Conservation (phyloP, 164 flowering plant genomes). For the Magnolia officinalis region DNA sequence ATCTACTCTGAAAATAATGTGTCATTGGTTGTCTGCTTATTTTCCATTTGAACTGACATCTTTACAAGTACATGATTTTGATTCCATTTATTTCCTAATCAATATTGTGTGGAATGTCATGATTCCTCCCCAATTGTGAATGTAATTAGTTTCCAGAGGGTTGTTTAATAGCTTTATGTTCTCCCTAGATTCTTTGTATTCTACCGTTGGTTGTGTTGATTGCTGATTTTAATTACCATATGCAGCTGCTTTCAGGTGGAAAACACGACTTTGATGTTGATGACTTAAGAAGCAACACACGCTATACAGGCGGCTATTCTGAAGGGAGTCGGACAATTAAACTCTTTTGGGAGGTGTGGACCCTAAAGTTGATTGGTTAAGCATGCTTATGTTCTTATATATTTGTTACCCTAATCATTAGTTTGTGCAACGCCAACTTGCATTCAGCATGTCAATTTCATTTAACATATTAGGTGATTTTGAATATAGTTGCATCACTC, state of each 20-base stretch:
- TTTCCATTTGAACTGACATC: neutral
- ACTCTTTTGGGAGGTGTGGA: slow-evolving; percentile 92
- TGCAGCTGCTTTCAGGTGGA: slow-evolving; percentile 98
- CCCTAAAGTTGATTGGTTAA: neutral
- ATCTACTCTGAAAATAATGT: no score
- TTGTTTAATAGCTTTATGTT: neutral
- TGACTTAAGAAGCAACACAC: slow-evolving; percentile 74
- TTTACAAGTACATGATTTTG: neutral
- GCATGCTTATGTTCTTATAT: neutral
- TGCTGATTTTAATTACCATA: slow-evolving; percentile 12
- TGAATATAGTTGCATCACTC: no score
- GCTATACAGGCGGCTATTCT: slow-evolving; percentile 93
- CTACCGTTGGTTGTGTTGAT: neutral
- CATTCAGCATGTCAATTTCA: neutral
- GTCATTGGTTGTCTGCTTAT: no score
- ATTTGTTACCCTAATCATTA: neutral
- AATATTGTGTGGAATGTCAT: neutral
- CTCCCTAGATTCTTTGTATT: neutral
- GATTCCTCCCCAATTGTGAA: neutral
- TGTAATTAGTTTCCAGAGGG: neutral
- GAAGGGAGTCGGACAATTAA: slow-evolving; percentile 92
- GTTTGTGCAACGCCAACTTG: neutral
- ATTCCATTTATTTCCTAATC: neutral
- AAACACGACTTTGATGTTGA: slow-evolving; percentile 81
- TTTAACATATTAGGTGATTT: neutral